phyloP scores from a whole-genome alignment of 2,329 filamentous ascomycete genomes.

The Neonectria faginata region DNA sequence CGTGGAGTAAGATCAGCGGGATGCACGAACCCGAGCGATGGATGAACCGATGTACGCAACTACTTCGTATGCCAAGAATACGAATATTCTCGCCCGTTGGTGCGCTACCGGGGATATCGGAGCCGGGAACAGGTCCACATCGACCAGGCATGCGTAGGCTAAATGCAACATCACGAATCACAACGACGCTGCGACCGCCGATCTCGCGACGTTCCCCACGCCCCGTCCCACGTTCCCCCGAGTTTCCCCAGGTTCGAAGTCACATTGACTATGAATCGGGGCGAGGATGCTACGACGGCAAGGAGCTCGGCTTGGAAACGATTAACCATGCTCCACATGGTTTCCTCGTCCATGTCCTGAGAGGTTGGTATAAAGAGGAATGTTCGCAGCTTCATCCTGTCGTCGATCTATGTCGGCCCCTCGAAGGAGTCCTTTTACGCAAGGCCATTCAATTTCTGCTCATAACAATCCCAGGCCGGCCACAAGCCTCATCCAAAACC shows the following conservation, averaged over 20 bases:
- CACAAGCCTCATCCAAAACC: neutral
- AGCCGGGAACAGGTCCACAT: constrained; percentile 9
- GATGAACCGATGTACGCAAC: no score
- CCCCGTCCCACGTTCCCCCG: neutral
- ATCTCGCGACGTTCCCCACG: neutral
- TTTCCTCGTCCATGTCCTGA: neutral
- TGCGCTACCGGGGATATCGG: constrained; percentile 25
- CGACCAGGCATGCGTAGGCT: neutral
- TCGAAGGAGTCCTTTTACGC: neutral
- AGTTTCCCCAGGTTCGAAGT: neutral
- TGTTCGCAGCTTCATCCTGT: neutral
- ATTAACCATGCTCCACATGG: neutral
- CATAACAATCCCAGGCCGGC: neutral
- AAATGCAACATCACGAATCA: neutral
- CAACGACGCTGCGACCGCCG: neutral
- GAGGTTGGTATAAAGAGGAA: neutral
- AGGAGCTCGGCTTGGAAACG: neutral
- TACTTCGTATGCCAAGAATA: neutral
- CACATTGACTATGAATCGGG: neutral
- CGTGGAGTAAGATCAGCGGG: no score
- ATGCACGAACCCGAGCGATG: no score
- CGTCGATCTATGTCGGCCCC: neutral
- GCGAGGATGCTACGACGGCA: neutral
- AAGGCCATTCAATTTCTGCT: neutral
- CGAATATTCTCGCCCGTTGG: constrained; percentile 5